Conservation (phyloP, 2,329 filamentous ascomycete genomes). For the Diplodia sapinea region DNA sequence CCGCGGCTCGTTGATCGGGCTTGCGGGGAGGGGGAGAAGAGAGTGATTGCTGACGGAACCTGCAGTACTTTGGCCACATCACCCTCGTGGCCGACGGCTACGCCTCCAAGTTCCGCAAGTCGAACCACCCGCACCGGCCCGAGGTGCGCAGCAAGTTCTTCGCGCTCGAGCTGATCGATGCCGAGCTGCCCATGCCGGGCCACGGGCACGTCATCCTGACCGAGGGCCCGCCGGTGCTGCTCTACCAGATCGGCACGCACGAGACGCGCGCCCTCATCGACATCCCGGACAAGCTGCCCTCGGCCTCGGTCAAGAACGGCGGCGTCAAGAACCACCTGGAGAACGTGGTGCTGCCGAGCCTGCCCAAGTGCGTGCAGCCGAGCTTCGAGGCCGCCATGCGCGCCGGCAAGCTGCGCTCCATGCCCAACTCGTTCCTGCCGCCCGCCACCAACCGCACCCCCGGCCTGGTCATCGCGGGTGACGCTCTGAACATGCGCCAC, state of each 20-base stretch:
- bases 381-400: slow-evolving; percentile 78
- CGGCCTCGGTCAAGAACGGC: slow-evolving; percentile 74
- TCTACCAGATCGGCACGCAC: slow-evolving; percentile 96
- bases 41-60: not conserved
- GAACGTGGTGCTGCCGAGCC: slow-evolving; percentile 76
- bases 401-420: slow-evolving; percentile 77
- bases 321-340: slow-evolving; percentile 85
- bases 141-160: slow-evolving; percentile 86
- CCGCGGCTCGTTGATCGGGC: not conserved
- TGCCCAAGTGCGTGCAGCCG: slow-evolving; percentile 74
- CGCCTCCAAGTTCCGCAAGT: slow-evolving; percentile 86
- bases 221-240: slow-evolving; percentile 76
- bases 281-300: slow-evolving; percentile 77
- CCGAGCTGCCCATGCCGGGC: slow-evolving; percentile 72
- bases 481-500: slow-evolving; percentile 99
- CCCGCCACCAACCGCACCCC: slow-evolving; percentile 73
- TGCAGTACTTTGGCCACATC: slow-evolving; percentile 81
- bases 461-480: slow-evolving; percentile 82
- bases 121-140: slow-evolving; percentile 70
- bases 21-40: not conserved
- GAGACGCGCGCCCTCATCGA: slow-evolving; percentile 92
- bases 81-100: slow-evolving; percentile 95
- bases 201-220: slow-evolving; percentile 90
- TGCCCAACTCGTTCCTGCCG: slow-evolving; percentile 96
- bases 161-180: slow-evolving; percentile 89